A percentile compares a stretch with the other conserved stretches of the same genome.
phyloP scores from a whole-genome alignment of 768 basidiomycete species.

The Tricholoma terreum region DNA sequence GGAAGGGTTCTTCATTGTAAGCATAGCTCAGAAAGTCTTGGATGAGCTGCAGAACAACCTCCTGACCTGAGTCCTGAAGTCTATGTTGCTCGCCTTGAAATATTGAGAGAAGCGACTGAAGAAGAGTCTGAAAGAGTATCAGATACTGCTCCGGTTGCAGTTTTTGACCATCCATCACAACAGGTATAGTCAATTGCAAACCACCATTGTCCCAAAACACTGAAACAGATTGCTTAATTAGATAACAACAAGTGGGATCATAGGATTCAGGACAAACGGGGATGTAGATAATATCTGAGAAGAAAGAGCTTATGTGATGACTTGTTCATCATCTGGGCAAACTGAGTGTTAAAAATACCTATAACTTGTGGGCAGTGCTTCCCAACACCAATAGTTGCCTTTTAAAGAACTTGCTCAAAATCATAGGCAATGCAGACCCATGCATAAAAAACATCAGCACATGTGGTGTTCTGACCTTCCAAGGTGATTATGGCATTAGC shows the following conservation, averaged over 20 bases:
- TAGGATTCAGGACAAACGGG: slow-evolving; percentile 16
- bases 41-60: slow-evolving; percentile 13
- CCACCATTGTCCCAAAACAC: slow-evolving; percentile 17
- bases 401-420: slow-evolving; percentile 18
- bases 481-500: slow-evolving; percentile 24
- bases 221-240: too few species aligned
- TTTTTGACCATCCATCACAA: slow-evolving; percentile 10
- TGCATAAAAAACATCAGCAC: slow-evolving; percentile 28
- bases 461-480: slow-evolving; percentile 26
- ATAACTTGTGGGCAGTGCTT: slow-evolving; percentile 12
- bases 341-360: slow-evolving; percentile 22
- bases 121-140: slow-evolving; percentile 10
- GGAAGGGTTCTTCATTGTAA: slow-evolving; percentile 20
- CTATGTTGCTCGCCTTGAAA: slow-evolving; percentile 18
- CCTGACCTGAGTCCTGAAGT: slow-evolving; percentile 3
- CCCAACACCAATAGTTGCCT: slow-evolving; percentile 4
- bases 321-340: slow-evolving; percentile 29
- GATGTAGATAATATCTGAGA: slow-evolving; percentile 27
- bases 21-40: slow-evolving; percentile 19
- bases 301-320: slow-evolving; percentile 25
- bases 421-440: slow-evolving; percentile 29
- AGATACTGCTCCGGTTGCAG: slow-evolving; percentile 6
- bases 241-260: background rate
- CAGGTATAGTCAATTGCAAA: slow-evolving; percentile 18
- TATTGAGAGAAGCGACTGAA: slow-evolving; percentile 10